Evolutionary conservation across 139 green algal genomes (phyloP).

Genomic region (Volvox reticuliferus): DNA sequence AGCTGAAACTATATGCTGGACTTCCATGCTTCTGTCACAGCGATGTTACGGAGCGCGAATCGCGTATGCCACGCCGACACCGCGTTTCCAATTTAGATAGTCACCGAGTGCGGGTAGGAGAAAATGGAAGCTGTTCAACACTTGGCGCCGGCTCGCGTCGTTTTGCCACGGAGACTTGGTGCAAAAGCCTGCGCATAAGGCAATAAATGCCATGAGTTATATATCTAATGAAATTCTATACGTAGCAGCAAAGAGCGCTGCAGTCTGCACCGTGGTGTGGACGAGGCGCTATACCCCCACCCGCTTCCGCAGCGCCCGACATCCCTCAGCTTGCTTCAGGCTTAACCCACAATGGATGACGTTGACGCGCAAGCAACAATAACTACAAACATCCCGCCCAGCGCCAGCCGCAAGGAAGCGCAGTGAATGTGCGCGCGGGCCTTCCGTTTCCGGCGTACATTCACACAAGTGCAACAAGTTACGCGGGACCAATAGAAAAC

Average conservation of each 20-base stretch:
- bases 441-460: not conserved
- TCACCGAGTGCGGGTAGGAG: too few species aligned
- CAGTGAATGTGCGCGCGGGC: not conserved
- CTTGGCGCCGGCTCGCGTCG: not conserved
- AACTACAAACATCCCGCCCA: not conserved
- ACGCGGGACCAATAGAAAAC: not conserved
- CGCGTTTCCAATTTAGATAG: not conserved
- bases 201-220: not conserved
- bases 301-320: not conserved
- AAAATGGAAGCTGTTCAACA: not conserved
- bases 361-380: not conserved
- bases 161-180: not conserved
- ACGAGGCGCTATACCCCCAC: not conserved
- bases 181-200: not conserved
- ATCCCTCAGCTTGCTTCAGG: not conserved
- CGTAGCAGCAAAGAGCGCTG: too few species aligned
- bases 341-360: not conserved
- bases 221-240: not conserved
- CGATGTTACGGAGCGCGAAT: not conserved
- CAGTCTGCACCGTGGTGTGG: too few species aligned
- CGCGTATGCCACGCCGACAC: not conserved
- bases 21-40: not conserved
- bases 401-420: not conserved
- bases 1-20: not conserved
- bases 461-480: not conserved